Evolutionary conservation across 2,329 filamentous ascomycete genomes (phyloP).

Genomic region (Sporothrix curviconia): DNA sequence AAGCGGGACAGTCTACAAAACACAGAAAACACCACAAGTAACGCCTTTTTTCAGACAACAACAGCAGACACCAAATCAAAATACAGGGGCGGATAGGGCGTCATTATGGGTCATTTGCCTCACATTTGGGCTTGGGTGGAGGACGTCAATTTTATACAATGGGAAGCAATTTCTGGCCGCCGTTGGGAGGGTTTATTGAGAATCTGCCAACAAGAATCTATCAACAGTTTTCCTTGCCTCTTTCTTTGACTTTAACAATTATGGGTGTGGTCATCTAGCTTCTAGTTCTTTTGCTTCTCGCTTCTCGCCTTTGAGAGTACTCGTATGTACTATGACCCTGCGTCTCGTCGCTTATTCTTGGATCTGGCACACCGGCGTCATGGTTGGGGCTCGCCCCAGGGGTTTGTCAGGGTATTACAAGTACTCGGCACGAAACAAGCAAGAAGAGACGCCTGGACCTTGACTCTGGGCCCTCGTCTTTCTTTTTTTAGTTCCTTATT

Average conservation of each 20-base stretch:
- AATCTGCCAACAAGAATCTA: too few relatives aligned
- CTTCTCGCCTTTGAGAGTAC: too few relatives aligned
- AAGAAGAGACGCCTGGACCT: background rate
- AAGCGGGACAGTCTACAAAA: background rate
- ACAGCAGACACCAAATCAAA: background rate
- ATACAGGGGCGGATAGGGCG: background rate
- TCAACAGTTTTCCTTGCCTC: too few relatives aligned
- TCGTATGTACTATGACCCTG: background rate
- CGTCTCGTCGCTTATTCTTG: background rate
- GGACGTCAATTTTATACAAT: too few relatives aligned
- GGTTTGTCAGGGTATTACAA: background rate
- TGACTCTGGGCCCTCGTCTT: too few relatives aligned
- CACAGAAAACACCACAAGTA: background rate
- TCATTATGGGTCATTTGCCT: background rate
- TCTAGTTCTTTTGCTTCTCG: too few relatives aligned
- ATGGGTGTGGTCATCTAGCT: too few relatives aligned
- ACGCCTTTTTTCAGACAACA: background rate
- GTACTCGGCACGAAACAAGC: background rate
- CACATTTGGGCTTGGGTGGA: too few relatives aligned
- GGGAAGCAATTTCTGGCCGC: too few relatives aligned
- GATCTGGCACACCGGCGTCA: background rate
- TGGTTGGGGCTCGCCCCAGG: background rate
- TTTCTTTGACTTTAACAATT: too few relatives aligned
- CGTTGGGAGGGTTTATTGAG: too few relatives aligned
- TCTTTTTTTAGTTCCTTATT: too few relatives aligned